Evolutionary conservation across 306 rosid genomes (phyloP).

Genomic region (Lotus japonicus): DNA sequence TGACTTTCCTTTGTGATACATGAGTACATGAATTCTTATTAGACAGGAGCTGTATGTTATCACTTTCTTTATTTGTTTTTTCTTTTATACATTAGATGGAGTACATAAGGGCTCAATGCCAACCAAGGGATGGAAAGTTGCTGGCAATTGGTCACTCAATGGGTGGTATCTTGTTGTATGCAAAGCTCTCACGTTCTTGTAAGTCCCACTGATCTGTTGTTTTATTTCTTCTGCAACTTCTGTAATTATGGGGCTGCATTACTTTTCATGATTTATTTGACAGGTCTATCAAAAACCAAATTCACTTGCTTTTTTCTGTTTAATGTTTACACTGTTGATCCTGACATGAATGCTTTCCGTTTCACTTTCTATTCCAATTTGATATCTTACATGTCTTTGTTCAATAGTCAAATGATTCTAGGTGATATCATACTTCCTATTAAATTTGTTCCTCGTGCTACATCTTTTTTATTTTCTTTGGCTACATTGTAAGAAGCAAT

Average conservation of each 20-base stretch:
- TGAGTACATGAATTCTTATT: neutral
- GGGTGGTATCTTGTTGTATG: constrained; percentile 94
- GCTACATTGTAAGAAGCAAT: neutral
- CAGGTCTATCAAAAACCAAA: neutral
- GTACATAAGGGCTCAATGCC: constrained; percentile 60
- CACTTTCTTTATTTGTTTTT: neutral
- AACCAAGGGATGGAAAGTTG: constrained; percentile 74
- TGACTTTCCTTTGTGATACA: constrained; percentile 36
- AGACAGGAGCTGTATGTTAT: neutral
- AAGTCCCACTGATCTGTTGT: constrained; percentile 35
- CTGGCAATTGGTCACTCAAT: constrained; percentile 89
- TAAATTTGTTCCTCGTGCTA: too few species aligned
- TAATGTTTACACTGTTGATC: neutral
- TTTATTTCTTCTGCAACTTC: neutral
- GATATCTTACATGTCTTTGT: too few species aligned
- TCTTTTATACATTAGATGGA: constrained; percentile 49
- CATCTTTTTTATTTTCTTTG: neutral
- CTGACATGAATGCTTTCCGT: neutral
- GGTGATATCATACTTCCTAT: too few species aligned
- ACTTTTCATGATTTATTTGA: neutral
- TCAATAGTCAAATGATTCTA: too few species aligned
- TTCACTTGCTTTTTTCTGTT: constrained; percentile 4
- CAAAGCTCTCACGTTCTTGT: constrained; percentile 61
- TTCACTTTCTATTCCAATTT: neutral
- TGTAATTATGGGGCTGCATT: neutral